These are phyloP conservation scores for Trichoderma endophyticum DNA, from an alignment of 2,329 filamentous ascomycete genomes.

Conservation along the genomic window DNA sequence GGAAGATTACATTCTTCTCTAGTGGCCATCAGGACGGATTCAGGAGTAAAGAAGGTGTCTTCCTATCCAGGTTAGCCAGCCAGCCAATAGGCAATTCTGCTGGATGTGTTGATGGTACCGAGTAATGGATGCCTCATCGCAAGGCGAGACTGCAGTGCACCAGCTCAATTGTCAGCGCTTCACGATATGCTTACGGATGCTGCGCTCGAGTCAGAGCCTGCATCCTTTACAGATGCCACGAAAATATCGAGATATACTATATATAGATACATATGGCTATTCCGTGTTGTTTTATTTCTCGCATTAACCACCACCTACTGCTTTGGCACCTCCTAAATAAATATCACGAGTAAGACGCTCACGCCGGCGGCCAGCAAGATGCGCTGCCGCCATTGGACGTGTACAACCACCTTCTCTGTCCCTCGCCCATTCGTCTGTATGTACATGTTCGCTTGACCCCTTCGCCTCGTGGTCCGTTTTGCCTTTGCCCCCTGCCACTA, in stretches of 20 bases:
- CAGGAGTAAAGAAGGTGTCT: background rate
- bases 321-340: background rate
- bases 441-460: background rate
- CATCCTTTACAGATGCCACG: background rate
- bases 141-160: background rate
- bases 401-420: background rate
- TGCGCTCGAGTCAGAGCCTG: background rate
- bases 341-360: conserved; percentile 2
- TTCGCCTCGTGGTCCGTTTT: background rate
- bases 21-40: background rate
- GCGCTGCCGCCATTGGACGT: background rate
- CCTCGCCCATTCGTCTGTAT: background rate
- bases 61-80: background rate
- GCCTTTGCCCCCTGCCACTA: conserved; percentile 15
- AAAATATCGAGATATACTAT: background rate
- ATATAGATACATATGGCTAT: background rate
- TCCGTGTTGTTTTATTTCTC: background rate
- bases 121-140: background rate
- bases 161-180: background rate
- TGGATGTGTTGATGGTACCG: no score
- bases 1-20: background rate
- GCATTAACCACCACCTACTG: background rate
- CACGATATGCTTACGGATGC: background rate
- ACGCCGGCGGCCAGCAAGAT: background rate
- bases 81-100: background rate